Evolutionary conservation across 345 rosid genomes (phyloP).

Genomic region (Turnera subulata): DNA sequence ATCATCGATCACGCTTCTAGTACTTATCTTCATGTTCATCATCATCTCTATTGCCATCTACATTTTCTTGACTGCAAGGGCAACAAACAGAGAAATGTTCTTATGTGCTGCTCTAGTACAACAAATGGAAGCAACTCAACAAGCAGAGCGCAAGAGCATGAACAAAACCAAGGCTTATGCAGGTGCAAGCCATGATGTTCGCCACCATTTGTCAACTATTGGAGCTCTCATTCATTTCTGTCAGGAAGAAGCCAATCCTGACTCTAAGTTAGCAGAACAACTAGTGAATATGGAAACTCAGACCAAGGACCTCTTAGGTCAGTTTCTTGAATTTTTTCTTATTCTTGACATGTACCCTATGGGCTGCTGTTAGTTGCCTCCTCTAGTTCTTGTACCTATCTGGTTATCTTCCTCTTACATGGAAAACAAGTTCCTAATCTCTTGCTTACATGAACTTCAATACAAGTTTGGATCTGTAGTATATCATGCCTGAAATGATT

Average conservation of each 20-base stretch:
- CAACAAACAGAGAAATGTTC: conserved; percentile 40
- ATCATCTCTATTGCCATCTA: conserved; percentile 16
- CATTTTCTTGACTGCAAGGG: conserved; percentile 27
- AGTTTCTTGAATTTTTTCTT: not conserved
- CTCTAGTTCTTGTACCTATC: too few species aligned
- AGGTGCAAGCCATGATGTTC: conserved; percentile 31
- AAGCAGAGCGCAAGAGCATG: conserved; percentile 48
- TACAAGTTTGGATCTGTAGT: too few species aligned
- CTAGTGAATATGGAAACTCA: conserved; percentile 17
- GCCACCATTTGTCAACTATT: conserved; percentile 16
- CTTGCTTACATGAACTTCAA: not conserved
- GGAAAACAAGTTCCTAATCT: too few species aligned
- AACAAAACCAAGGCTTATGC: conserved; percentile 34
- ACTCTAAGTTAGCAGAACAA: conserved; percentile 14
- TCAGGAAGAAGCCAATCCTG: conserved; percentile 15
- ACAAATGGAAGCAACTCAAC: conserved; percentile 45
- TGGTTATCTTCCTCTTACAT: too few species aligned
- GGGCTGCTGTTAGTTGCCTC: too few species aligned
- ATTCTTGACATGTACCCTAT: too few species aligned
- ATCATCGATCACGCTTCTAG: conserved; percentile 14
- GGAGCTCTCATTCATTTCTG: conserved; percentile 21
- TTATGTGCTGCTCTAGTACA: conserved; percentile 34
- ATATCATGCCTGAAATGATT: too few species aligned
- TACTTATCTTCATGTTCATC: conserved; percentile 15
- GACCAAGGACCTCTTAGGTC: conserved; percentile 26